Evolutionary conservation across 805 yeast genomes (phyloP), one percentile per base, ranked within the genome.

Genomic region (Candida boleticola): DNA sequence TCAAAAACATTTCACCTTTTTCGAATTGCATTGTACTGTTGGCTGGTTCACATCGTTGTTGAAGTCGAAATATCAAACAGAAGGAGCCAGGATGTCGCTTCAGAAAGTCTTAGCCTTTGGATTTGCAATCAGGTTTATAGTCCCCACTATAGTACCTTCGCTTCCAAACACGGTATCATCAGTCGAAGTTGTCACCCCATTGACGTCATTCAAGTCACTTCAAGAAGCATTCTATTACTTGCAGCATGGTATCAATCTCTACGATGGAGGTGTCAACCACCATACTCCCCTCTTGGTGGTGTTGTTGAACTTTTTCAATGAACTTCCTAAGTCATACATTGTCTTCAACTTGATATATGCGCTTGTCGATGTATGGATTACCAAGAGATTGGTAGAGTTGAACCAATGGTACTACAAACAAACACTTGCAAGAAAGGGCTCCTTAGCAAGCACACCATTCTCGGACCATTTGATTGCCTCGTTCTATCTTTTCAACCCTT

Each of bases 211-310:
- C 62, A 73, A 79, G 42, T 66, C 73, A 31, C 62, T 69, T 34
- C 58, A 54, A 43, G 73, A 65, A 41, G 67, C 71, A 4, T 64
- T 85, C 9, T 86, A 76, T 50, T 71, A 86, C 39, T 63, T 79
- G 42, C 58, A 69, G 3, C 75, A 81, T 51, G 73, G 71, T 17
- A 68, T 85, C 39, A 73, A 81, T 36, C 80, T 89, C 6, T 92
- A 89, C 54, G 79, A 79, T 46, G 97, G 97, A 7, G 95, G 95
- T 19, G 80, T 89, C 14, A 83, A 84, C 27, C 92, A 89, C 61
- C 96, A 89, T 52, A 81, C 95, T 3, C 96, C 97, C 3, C 57
- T 89, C 16, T 54, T 92, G 18, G 73, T 88, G 27, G 64, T 71
- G 2, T 45, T 79, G 1, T 71, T 83, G 55, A 66, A 73, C 9